Evolutionary conservation across 2,329 filamentous ascomycete genomes (phyloP).

Genomic region (Exophiala spinifera): DNA sequence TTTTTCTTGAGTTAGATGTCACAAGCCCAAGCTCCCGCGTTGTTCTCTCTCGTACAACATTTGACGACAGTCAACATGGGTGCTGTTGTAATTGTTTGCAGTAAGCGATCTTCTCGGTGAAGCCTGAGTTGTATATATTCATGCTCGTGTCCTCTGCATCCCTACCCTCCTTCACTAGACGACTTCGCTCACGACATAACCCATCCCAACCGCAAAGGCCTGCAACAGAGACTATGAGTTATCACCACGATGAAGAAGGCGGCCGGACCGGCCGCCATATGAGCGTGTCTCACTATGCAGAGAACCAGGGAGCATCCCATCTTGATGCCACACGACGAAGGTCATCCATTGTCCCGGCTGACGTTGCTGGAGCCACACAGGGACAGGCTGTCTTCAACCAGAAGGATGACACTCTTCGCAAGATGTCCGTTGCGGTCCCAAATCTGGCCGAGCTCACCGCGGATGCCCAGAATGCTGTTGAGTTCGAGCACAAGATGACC

Average conservation of each 20-base stretch:
- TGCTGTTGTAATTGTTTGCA: not conserved
- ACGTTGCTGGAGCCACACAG: constrained; percentile 16
- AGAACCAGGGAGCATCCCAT: constrained; percentile 20
- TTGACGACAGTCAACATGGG: constrained; percentile 8
- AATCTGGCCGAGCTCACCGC: constrained; percentile 28
- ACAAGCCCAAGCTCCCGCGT: constrained; percentile 2
- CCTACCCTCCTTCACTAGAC: no score
- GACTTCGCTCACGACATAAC: no score
- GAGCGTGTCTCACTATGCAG: constrained; percentile 28
- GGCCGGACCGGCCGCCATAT: constrained; percentile 24
- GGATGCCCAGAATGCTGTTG: constrained; percentile 27
- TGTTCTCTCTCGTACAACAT: not conserved
- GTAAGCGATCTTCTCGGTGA: not conserved
- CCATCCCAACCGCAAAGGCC: no score
- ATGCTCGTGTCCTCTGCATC: not conserved
- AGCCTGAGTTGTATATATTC: constrained; percentile 11
- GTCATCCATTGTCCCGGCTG: constrained; percentile 29
- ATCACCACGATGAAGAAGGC: constrained; percentile 23
- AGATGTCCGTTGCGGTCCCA: constrained; percentile 30
- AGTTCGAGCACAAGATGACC: constrained; percentile 27
- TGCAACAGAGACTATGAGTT: constrained; percentile 21
- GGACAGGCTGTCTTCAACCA: constrained; percentile 27
- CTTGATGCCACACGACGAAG: constrained; percentile 25
- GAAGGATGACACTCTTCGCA: constrained; percentile 29
- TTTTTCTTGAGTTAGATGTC: constrained; percentile 5